Evolutionary conservation across 345 rosid species (phyloP).

Genomic region (Gossypium longicalyx): DNA sequence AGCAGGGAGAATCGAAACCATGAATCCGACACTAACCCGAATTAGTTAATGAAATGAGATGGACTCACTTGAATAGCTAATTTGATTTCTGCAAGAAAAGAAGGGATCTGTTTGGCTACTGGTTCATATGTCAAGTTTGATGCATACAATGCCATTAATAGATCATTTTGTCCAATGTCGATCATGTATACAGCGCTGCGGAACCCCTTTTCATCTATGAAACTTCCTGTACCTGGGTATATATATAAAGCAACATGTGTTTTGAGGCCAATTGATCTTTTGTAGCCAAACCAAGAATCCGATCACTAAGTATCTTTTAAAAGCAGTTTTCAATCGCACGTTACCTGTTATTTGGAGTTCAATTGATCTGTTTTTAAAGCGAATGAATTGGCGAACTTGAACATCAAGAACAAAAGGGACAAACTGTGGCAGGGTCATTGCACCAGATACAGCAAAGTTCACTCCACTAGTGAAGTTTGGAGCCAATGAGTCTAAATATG

Average conservation of each 20-base stretch:
- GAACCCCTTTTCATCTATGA: slow-evolving; percentile 23
- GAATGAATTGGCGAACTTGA: slow-evolving; percentile 41
- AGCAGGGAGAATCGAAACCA: neutral
- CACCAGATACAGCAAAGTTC: slow-evolving; percentile 40
- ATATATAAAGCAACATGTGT: neutral
- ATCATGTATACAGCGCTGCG: slow-evolving; percentile 48
- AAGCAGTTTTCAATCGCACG: too few relatives aligned
- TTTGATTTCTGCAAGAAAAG: slow-evolving; percentile 46
- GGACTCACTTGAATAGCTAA: slow-evolving; percentile 37
- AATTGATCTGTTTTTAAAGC: slow-evolving; percentile 36
- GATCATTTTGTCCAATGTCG: slow-evolving; percentile 71
- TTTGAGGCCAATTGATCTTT: neutral
- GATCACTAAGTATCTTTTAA: too few relatives aligned
- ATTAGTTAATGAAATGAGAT: neutral
- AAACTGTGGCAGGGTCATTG: slow-evolving; percentile 36
- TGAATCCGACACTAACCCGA: neutral
- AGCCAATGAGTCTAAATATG: slow-evolving; percentile 44
- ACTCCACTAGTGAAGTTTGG: slow-evolving; percentile 46
- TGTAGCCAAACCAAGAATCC: too few relatives aligned
- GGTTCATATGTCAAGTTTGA: slow-evolving; percentile 31
- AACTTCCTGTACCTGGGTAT: slow-evolving; percentile 2
- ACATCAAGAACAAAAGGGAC: slow-evolving; percentile 28
- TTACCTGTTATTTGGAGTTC: slow-evolving; percentile 33
- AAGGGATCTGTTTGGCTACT: slow-evolving; percentile 41
- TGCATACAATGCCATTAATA: slow-evolving; percentile 28